Evolutionary conservation across 2,329 filamentous ascomycete genomes (phyloP), one percentile per base, ranked within the genome.

Genomic region (Neoscytalidium dimidiatum): DNA sequence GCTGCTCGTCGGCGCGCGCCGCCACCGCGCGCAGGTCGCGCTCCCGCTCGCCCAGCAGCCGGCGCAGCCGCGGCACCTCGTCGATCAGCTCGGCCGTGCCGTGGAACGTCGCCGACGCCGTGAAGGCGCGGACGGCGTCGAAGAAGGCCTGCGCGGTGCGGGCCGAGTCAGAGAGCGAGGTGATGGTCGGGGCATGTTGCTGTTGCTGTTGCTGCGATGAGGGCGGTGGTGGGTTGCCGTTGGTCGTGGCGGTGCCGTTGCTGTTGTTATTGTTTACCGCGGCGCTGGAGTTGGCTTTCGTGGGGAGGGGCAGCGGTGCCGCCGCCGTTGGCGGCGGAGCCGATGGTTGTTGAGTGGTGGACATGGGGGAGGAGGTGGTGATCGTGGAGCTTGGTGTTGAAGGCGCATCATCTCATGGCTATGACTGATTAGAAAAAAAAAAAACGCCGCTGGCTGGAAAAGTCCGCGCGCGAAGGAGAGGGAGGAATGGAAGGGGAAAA

Each of bases 21-120:
- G 23, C 3, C 17, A 60, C 33, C 5, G 3, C 21, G 9, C 29
- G 41, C 21, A 60, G 38, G 38, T 60, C 56, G 8, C 14, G 11
- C 8, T 60, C 56, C 21, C 28, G 28, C 4, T 60, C 56, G 26
- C n/a, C 56, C 4, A 33, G 38, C 3, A 60, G 14, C 26, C 33
- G 31, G 26, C 56, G 56, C 56, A 60, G 41, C 23, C 56, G 56
- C 56, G 56, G 56, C 3, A 60, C 41, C 41, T 60, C 56, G 56
- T 60, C 56, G n/a, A 60, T 46, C 38, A 60, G 56, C 56, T 60
- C 56, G 9, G 56, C 56, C 9, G 56, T 60, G 56, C 56, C 56
- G 28, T 60, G 56, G 56, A 60, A 60, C 11, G 21, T 46, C 9
- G 41, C n/a, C 2, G 19, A 28, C 4, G 56, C 28, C 2, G 56